Evolutionary conservation across 495 filamentous ascomycete genomes (phyloP), one percentile per base, ranked within the genome.

Genomic region (Sordaria brevicollis): DNA sequence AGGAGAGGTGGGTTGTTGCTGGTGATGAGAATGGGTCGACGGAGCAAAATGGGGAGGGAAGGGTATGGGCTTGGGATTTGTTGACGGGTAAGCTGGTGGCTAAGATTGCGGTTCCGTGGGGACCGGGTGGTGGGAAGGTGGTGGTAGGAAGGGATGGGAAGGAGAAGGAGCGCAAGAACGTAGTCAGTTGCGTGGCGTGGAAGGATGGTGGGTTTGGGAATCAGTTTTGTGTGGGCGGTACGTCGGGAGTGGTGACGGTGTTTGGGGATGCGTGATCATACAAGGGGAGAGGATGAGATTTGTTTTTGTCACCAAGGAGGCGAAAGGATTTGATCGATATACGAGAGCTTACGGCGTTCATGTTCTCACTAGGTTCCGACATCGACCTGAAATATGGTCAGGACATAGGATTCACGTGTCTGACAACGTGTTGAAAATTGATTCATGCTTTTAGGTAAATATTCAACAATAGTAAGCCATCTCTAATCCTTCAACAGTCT

Each of bases 1-100:
- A 84, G 69, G 95, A 96, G 79, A 87, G 86, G 39, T 90, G 88
- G 37, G 92, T 96, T 9, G 75, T 99, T 25, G 90, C 88, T 68
- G 95, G 95, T n/a, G 90, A 91, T 73, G 94, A 97, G 80, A 78
- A 80, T 4, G 76, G 33, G 75, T n/a, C n/a, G n/a, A 77, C 4
- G 70, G 75, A 4, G 79, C 43, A 19, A n/a, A 87, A 75, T 2
- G 83, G 49, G 33, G 49, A 89, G 69, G 90, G 89, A 9, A 85
- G 88, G 73, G 84, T 96, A 19, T 93, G 91, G 85, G 92, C 89
- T 13, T 98, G 94, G 93, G 94, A 97, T 85, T 76, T 96, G n/a
- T 74, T 97, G 66, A 90, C 83, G 41, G 94, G 93, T 2, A 87
- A 89, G 67, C 75, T 90, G 41, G 82, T 90, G 67, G 84, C 87